A percentile compares a stretch with the other conserved stretches of the same genome.
Conservation (phyloP, 495 filamentous ascomycete genomes). For the Pseudoneurospora amorphoporcata region DNA sequence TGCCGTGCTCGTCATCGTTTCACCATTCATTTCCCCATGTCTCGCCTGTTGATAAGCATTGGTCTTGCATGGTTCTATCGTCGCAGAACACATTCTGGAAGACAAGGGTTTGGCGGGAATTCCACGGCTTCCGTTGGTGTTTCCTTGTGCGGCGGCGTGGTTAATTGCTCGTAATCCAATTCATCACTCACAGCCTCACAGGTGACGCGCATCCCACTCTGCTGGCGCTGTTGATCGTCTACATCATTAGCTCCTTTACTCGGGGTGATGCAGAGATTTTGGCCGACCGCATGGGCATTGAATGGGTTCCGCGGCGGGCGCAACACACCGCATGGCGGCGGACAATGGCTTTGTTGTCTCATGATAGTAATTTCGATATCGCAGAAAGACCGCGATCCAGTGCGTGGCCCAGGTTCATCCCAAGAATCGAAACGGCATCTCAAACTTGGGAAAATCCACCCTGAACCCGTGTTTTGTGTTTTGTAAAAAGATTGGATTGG, state of each 20-base stretch:
- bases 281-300: too few species aligned
- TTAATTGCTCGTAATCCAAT: neutral
- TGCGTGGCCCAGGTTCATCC: neutral
- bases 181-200: neutral
- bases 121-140: neutral
- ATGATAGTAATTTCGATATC: neutral
- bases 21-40: neutral
- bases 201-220: neutral
- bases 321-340: neutral
- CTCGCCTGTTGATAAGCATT: neutral
- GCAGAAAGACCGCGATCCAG: neutral
- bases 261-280: neutral
- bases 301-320: too few species aligned
- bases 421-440: neutral
- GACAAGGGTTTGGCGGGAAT: neutral
- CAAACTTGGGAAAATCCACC: neutral
- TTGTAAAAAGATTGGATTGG: neutral
- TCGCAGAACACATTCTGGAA: neutral
- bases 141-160: neutral
- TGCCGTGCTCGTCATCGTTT: neutral
- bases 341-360: neutral
- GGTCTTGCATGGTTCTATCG: neutral
- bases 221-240: neutral
- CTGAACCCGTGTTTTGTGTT: neutral
- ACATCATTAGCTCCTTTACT: neutral